Evolutionary conservation across 2,329 filamentous ascomycete genomes (phyloP).

Genomic region (Nemania abortiva): DNA sequence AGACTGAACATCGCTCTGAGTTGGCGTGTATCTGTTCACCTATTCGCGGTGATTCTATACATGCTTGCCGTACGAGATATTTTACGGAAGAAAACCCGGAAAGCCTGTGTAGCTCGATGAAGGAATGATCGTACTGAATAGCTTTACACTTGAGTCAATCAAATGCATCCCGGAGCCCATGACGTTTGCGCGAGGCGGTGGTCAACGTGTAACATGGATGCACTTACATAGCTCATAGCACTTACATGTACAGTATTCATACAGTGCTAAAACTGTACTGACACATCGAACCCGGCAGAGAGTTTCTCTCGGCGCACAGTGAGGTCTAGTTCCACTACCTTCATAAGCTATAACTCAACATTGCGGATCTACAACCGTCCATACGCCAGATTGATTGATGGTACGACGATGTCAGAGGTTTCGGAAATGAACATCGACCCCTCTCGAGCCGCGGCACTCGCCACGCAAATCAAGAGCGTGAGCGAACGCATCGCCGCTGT

Average conservation of each 20-base stretch:
- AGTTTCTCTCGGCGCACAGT: slow-evolving; percentile 14
- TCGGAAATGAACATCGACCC: slow-evolving; percentile 72
- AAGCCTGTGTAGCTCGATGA: too few species aligned
- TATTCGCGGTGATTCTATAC: too few species aligned
- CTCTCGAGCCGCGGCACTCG: slow-evolving; percentile 70
- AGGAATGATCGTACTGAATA: too few species aligned
- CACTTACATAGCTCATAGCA: background rate
- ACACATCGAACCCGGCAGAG: background rate
- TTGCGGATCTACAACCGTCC: background rate
- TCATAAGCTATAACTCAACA: background rate
- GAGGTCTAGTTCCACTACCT: slow-evolving; percentile 20
- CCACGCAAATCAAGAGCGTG: slow-evolving; percentile 72
- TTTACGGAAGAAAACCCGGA: too few species aligned
- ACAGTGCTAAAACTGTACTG: slow-evolving; percentile 28
- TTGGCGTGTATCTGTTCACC: too few species aligned
- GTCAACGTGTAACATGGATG: background rate
- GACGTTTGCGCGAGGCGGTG: background rate
- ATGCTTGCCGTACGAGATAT: too few species aligned
- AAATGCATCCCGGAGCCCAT: too few species aligned
- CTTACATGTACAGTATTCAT: slow-evolving; percentile 10
- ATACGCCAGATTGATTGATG: slow-evolving; percentile 3
- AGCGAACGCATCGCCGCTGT: slow-evolving; percentile 68
- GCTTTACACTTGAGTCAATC: too few species aligned
- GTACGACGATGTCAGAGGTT: slow-evolving; percentile 58
- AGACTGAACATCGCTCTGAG: too few species aligned